Percentiles rank a stretch among this genome's conserved stretches.
phyloP scores from a whole-genome alignment of 768 basidiomycete species.

The Hypsizygus marmoreus region DNA sequence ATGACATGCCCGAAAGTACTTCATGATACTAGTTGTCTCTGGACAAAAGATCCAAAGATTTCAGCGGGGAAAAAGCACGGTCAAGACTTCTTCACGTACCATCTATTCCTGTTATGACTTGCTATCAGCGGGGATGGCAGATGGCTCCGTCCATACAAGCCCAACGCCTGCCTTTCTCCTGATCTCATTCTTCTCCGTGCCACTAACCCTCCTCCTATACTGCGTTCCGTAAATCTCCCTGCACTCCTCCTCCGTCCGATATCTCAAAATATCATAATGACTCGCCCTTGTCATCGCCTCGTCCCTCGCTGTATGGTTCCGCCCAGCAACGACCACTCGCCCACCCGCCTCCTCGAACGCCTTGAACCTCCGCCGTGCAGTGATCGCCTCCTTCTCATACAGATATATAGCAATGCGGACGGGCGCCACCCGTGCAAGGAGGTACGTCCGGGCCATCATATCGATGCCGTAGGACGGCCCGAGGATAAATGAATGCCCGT shows the following conservation, averaged over 20 bases:
- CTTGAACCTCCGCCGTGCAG: no score
- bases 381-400: no score
- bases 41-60: no score
- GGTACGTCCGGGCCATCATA: constrained; percentile 19
- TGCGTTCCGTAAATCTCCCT: constrained; percentile 19
- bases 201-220: constrained; percentile 24
- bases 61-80: no score
- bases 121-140: no score
- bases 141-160: constrained; percentile 1
- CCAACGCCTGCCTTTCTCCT: constrained; percentile 25
- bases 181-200: constrained; percentile 28
- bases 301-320: constrained; percentile 25
- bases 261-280: constrained; percentile 31
- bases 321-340: constrained; percentile 17
- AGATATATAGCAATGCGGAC: no score
- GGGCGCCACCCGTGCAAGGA: constrained; percentile 13
- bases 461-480: constrained; percentile 23
- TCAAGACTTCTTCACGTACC: no score
- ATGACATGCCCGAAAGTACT: no score
- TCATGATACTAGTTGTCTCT: no score
- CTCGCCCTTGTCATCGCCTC: constrained; percentile 28
- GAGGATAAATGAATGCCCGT: constrained; percentile 24
- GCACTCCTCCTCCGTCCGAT: constrained; percentile 27
- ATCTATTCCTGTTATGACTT: no score
- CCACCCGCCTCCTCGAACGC: constrained; percentile 20